Percentiles rank a stretch among this genome's conserved stretches.
Evolutionary conservation across 345 rosid genomes (phyloP).

Genomic region (Melaleuca alternifolia): DNA sequence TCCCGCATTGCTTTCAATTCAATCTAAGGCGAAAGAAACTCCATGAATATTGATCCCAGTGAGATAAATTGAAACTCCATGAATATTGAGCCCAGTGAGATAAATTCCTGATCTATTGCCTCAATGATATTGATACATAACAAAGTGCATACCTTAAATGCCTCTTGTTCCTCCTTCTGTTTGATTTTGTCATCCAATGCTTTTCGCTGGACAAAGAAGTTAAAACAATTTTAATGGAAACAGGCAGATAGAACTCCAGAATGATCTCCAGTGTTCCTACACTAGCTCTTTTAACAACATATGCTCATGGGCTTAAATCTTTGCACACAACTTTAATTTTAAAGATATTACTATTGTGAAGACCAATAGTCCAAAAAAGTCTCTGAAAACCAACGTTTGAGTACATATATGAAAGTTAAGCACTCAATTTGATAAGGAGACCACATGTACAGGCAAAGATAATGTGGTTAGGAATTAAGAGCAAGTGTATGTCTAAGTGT

Average conservation of each 20-base stretch:
- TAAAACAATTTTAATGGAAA: not conserved
- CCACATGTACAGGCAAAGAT: not conserved
- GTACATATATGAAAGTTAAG: not conserved
- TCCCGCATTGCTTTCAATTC: conserved; percentile 83
- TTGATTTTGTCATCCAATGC: conserved; percentile 83
- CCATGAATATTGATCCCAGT: not conserved
- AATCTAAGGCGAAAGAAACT: conserved; percentile 26
- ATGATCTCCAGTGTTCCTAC: not conserved
- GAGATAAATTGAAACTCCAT: not conserved
- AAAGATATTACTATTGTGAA: not conserved
- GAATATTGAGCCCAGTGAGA: not conserved
- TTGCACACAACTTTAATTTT: not conserved
- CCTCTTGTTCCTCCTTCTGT: conserved; percentile 79
- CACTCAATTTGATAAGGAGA: not conserved
- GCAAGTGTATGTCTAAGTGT: not conserved
- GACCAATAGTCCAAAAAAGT: not conserved
- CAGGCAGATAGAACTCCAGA: not conserved
- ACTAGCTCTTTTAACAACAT: not conserved
- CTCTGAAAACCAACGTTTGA: not conserved
- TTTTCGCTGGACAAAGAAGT: conserved; percentile 49
- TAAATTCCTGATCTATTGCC: not conserved
- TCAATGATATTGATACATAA: not conserved
- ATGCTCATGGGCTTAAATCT: not conserved
- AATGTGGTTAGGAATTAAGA: not conserved
- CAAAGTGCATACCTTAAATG: conserved; percentile 55